Base-by-base conservation (phyloP, 108 stramenopile species). In the Cyclotella sp. region DNA sequence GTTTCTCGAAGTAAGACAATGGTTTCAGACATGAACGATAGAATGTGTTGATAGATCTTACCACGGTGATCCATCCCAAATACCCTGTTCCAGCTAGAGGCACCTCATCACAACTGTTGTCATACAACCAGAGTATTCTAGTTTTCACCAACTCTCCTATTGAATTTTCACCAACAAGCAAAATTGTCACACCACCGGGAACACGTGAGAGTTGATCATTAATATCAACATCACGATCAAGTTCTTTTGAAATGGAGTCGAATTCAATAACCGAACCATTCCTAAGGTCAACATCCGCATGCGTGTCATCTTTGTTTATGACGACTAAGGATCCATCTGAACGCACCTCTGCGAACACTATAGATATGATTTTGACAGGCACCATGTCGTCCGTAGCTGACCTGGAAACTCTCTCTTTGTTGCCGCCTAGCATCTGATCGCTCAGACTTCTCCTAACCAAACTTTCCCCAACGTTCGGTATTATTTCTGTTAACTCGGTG, bases 181-280 rank as follows among this genome's bases (percentile, higher is more conserved):
- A 53, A 3, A 68, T 34, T 26, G 51, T 29, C 15, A 68, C 67
- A 11, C 67, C 67, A 19, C 67, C 67, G 29, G 67, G 67, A 34
- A 68, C 49, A 34, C 16, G 0, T 14, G n/a, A 51, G 49, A 19
- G 26, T 14, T 68, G 47, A 13, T 39, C 34, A 12, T 61, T 34
- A 34, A 61, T 61, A 39, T 39, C 60, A 61, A 61, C 60, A 61
- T 61, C 8, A 9, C 9, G 13, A 30, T 61, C 60, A 14, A 61
- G 60, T 3, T 1, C 29, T 19, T 53, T 52, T 10, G 47, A 51
- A 53, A 68, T 68, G 3, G 67, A 68, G 14, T 46, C 47, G 19
- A 68, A 53, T 29, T 51, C 51, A 34, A 68, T 1, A 6, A 68
- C 51, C 2, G 47, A 49, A 52, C 51, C 67, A 34, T 68, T 28